A percentile compares a stretch with the other conserved stretches of the same genome.
These are phyloP conservation scores for Fraxinus anomala DNA, from an alignment of 257 asterid species.

Conservation along the genomic window DNA sequence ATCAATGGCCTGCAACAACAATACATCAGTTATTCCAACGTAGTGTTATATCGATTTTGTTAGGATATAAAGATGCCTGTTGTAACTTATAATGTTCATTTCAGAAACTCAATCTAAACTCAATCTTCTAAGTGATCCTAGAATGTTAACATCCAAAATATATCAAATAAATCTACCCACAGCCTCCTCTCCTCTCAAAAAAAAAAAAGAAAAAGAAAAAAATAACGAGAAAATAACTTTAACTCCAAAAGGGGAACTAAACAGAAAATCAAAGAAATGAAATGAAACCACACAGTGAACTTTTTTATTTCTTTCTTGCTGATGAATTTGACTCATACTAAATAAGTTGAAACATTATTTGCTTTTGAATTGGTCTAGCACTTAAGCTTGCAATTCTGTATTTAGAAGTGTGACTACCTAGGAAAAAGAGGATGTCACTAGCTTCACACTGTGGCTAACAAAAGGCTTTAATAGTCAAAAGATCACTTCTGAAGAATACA, in stretches of 20 bases:
- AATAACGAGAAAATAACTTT: background rate
- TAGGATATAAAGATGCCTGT: background rate
- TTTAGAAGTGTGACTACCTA: background rate
- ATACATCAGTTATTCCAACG: background rate
- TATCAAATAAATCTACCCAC: background rate
- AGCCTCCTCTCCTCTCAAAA: background rate
- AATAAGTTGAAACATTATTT: background rate
- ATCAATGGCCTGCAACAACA: constrained; percentile 45
- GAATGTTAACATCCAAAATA: background rate
- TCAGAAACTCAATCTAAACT: background rate
- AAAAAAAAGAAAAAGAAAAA: background rate
- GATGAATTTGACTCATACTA: background rate
- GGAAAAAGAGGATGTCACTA: background rate
- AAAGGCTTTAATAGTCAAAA: background rate
- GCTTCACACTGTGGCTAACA: background rate
- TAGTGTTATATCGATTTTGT: background rate
- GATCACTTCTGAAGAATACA: background rate
- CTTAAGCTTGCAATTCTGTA: background rate
- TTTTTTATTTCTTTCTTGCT: background rate
- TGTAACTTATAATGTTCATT: background rate
- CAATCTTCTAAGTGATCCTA: background rate
- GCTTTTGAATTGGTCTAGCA: background rate
- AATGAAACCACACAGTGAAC: background rate
- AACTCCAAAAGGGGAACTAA: background rate
- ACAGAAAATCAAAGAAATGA: background rate